phyloP scores from a whole-genome alignment of 2,329 filamentous ascomycete species.

The Simplicillium sp. region DNA sequence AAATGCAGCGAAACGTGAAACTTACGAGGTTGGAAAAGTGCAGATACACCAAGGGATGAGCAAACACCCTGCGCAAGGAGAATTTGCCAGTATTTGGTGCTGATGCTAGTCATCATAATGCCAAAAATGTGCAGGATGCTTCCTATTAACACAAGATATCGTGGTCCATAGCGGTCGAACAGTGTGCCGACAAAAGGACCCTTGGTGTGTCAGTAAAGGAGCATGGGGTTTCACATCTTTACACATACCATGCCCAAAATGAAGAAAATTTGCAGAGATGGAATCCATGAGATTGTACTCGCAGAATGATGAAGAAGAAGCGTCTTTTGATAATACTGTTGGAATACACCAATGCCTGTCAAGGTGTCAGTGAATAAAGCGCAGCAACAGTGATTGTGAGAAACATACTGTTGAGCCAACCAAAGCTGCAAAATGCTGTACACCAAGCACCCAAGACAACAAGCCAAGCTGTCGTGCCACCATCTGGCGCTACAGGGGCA shows the following conservation, averaged over 20 bases:
- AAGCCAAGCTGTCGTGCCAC: constrained; percentile 24
- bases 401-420: constrained; percentile 22
- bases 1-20: background rate
- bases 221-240: too few relatives aligned
- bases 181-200: constrained; percentile 54
- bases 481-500: constrained; percentile 14
- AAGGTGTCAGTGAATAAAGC: too few relatives aligned
- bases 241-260: constrained; percentile 35
- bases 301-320: constrained; percentile 37
- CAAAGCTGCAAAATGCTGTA: constrained; percentile 28
- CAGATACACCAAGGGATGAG: constrained; percentile 23
- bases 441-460: constrained; percentile 30
- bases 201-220: constrained; percentile 10
- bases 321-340: constrained; percentile 45
- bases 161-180: constrained; percentile 54
- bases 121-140: constrained; percentile 49
- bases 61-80: constrained; percentile 27
- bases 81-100: constrained; percentile 29
- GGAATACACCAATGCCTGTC: constrained; percentile 40
- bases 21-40: constrained; percentile 21
- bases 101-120: constrained; percentile 52
- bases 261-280: constrained; percentile 44
- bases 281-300: constrained; percentile 53
- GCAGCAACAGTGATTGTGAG: background rate
- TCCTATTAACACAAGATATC: constrained; percentile 41